Evolutionary conservation across 2,329 filamentous ascomycete species (phyloP).

Genomic region (Aspergillus sp.): DNA sequence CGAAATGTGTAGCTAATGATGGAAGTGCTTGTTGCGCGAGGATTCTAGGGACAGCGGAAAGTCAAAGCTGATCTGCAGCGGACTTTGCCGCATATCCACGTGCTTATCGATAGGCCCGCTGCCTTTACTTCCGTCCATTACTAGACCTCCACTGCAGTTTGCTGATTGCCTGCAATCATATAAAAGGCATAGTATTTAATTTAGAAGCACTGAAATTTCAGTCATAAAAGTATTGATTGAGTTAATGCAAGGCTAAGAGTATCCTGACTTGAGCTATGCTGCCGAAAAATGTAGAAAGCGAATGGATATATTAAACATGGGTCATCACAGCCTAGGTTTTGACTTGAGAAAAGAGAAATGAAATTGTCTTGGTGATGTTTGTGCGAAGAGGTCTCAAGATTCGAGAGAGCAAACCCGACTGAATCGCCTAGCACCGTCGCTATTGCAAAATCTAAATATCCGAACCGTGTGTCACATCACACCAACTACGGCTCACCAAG

Average conservation of each 20-base stretch:
- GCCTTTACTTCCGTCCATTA: not conserved
- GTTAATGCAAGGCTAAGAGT: not conserved
- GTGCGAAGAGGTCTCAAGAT: not conserved
- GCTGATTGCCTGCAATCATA: not conserved
- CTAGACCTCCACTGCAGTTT: not conserved
- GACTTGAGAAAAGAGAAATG: not conserved
- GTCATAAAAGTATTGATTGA: not conserved
- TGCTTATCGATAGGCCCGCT: conserved; percentile 26
- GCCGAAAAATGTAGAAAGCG: not conserved
- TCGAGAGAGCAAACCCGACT: conserved; percentile 7
- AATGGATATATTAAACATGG: conserved; percentile 1
- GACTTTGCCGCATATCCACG: conserved; percentile 18
- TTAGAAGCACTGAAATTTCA: no score
- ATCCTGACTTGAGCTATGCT: not conserved
- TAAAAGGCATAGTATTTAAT: not conserved
- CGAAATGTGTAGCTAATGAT: not conserved
- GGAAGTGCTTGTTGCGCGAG: not conserved
- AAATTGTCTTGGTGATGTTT: not conserved
- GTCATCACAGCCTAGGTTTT: conserved; percentile 4
- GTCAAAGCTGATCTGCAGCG: conserved; percentile 8
- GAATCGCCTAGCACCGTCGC: conserved; percentile 37
- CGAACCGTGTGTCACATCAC: conserved; percentile 11
- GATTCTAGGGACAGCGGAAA: not conserved
- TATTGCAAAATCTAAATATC: conserved; percentile 22
- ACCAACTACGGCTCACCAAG: conserved; percentile 69